Evolutionary conservation across 2,329 filamentous ascomycete species (phyloP), one percentile per base, ranked within the genome.

Genomic region (Diplocarpon rosae): DNA sequence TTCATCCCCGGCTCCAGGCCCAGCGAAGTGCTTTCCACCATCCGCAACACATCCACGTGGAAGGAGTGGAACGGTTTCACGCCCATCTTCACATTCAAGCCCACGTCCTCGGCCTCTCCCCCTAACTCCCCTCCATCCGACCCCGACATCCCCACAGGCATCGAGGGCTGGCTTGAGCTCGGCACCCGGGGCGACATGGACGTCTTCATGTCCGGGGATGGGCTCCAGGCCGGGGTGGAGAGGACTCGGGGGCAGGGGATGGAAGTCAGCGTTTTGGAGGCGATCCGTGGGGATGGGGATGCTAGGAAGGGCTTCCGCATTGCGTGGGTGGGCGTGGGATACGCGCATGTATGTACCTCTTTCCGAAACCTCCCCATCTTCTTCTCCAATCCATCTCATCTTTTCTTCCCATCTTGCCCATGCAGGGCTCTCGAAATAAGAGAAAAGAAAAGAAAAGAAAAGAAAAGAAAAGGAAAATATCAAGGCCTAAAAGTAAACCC

Each of bases 81-180:
- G 59, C 76, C 77, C 33, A 72, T 76, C 65, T 75, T 74, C 14
- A 64, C 65, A 13, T 69, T 80, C 32, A 36, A 32, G 20, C 67
- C 69, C 1, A 76, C 77, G 49, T 65, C 67, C 16, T 24, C 17
- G 16, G 9, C 13, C 20, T 8, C 16, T 12, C 39, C 72, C 7
- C 20, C 20, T n/a, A n/a, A n/a, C n/a, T n/a, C 78, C 16, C 59
- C 39, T 16, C 28, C 29, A n/a, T 2, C 20, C 5, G 34, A 12
- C n/a, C 15, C 30, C n/a, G 15, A 20, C 20, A 24, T 24, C 20
- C 20, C 20, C 20, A 24, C 20, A 7, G 50, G 45, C 1, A 45
- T 42, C n/a, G 37, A 46, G 20, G 43, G 46, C 1, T 56, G 51
- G 52, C 34, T 58, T 13, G 42, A 53, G 5, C 13, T 44, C 1